phyloP scores from a whole-genome alignment of 73 alveolate species.

The Tetrahymena thermophila region DNA sequence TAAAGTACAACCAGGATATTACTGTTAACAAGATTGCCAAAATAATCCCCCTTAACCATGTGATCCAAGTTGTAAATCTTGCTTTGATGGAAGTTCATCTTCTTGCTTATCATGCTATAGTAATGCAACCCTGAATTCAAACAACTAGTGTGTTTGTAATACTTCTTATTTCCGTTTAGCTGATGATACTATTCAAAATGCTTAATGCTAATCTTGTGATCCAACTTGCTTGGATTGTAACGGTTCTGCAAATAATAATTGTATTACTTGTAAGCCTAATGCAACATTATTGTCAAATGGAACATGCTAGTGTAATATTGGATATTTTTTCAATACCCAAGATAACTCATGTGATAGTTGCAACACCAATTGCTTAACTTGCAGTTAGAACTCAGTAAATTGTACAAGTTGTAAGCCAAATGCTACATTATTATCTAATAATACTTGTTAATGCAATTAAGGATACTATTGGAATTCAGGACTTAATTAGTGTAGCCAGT shows the following conservation, averaged over 20 bases:
- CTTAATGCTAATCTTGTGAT: neutral
- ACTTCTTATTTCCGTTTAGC: neutral
- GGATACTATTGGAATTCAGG: neutral
- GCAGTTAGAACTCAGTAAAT: neutral
- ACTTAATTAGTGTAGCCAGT: neutral
- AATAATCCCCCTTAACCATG: neutral
- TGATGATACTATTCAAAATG: neutral
- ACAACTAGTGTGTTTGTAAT: neutral
- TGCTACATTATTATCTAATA: neutral
- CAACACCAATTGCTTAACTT: neutral
- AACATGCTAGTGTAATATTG: neutral
- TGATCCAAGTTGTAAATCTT: neutral
- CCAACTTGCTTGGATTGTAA: neutral
- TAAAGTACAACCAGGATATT: neutral
- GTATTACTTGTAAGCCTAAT: neutral
- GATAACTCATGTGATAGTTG: neutral
- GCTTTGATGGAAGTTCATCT: neutral
- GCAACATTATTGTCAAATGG: neutral
- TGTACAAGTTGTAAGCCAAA: neutral
- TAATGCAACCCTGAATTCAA: neutral
- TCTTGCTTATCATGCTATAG: neutral
- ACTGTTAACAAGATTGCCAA: neutral
- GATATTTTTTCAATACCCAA: neutral
- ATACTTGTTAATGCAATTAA: neutral
- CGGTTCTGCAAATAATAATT: neutral